phyloP scores from a whole-genome alignment of 1,284 basidiomycete species.

The Fistulinella staudtii region DNA sequence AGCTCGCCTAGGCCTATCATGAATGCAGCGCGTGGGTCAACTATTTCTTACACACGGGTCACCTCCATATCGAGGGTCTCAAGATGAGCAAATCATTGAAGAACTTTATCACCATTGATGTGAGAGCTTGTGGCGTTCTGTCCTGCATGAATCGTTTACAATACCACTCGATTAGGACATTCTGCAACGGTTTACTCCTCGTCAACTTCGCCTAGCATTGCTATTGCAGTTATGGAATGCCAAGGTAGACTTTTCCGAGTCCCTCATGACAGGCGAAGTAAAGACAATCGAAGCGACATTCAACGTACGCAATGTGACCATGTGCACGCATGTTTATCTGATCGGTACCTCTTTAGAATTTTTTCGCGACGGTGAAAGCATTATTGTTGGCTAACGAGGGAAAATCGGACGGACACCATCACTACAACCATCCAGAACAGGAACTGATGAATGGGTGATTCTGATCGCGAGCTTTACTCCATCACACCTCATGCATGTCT shows the following conservation, averaged over 20 bases:
- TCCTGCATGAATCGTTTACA: conserved; percentile 5
- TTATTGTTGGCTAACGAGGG: conserved; percentile 53
- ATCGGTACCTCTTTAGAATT: conserved; percentile 66
- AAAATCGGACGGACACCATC: conserved; percentile 56
- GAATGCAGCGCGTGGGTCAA: conserved; percentile 95
- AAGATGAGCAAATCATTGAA: conserved; percentile 99
- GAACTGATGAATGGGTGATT: conserved; percentile 61
- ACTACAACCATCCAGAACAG: conserved; percentile 62
- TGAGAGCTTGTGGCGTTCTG: conserved; percentile 42
- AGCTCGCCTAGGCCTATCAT: conserved; percentile 74
- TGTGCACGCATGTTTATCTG: conserved; percentile 1
- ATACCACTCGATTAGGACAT: conserved; percentile 63
- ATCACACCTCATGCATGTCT: conserved; percentile 7
- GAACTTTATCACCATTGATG: conserved; percentile 98
- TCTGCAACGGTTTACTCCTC: conserved; percentile 78
- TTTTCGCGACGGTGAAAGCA: conserved; percentile 87
- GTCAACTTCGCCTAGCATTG: conserved; percentile 94
- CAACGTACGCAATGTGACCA: conserved; percentile 57
- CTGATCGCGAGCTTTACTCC: conserved; percentile 13
- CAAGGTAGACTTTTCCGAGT: conserved; percentile 93
- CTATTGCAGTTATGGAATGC: conserved; percentile 90
- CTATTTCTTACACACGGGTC: conserved; percentile 98
- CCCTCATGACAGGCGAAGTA: conserved; percentile 86
- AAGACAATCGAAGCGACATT: conserved; percentile 81
- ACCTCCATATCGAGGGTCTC: conserved; percentile 96